A percentile compares a stretch with the other conserved stretches of the same genome.
Evolutionary conservation across 345 rosid species (phyloP).

Genomic region (Syzygium jambos): DNA sequence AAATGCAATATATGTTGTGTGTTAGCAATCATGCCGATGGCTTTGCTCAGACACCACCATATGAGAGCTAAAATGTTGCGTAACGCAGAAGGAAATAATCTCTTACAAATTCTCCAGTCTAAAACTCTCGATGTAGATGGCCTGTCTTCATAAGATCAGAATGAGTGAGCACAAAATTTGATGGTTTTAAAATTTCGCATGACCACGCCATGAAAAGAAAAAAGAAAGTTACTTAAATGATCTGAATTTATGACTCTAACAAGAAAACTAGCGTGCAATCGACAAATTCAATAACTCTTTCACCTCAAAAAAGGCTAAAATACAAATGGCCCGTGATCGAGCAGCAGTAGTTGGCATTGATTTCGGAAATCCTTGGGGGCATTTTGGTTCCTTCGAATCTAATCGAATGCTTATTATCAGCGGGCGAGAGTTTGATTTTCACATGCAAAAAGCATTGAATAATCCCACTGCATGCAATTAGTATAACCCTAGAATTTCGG

Average conservation of each 20-base stretch:
- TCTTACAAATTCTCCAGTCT: not conserved
- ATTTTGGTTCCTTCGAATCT: not conserved
- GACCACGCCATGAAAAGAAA: not conserved
- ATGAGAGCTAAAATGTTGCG: not conserved
- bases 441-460: not conserved
- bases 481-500: too few relatives aligned
- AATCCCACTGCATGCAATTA: not conserved
- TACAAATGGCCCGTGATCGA: not conserved
- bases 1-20: not conserved
- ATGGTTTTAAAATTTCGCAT: not conserved
- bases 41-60: not conserved
- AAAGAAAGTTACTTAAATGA: not conserved
- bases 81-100: not conserved
- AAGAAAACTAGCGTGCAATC: not conserved
- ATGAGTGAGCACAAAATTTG: not conserved
- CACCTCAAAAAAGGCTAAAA: not conserved
- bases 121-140: not conserved
- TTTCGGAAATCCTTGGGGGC: not conserved
- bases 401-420: not conserved
- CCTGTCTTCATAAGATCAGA: not conserved
- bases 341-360: not conserved
- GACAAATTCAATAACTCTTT: not conserved
- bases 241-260: not conserved
- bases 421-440: not conserved
- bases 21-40: not conserved